Conservation (phyloP, 2,329 filamentous ascomycete genomes). For the Diaporthe vexans region DNA sequence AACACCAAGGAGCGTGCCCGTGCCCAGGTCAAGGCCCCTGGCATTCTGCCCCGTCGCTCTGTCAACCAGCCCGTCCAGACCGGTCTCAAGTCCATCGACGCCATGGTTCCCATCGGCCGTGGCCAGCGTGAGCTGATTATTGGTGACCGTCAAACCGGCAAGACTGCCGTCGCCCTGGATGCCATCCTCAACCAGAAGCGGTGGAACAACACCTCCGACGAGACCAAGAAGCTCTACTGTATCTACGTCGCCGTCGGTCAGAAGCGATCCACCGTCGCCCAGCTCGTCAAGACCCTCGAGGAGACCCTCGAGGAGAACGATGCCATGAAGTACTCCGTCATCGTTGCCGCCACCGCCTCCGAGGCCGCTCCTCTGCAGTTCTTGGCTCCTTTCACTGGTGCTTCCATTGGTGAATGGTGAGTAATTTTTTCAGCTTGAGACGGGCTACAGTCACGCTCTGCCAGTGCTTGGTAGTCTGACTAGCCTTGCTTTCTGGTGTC, state of each 20-base stretch:
- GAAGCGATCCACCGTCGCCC: slow-evolving; percentile 99
- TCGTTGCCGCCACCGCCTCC: slow-evolving; percentile 96
- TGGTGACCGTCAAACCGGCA: slow-evolving; percentile 99
- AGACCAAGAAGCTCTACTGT: slow-evolving; percentile 99
- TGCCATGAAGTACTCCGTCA: slow-evolving; percentile 96
- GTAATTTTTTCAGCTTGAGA: background rate
- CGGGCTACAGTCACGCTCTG: too few relatives aligned
- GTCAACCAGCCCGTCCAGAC: slow-evolving; percentile 99
- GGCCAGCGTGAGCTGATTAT: slow-evolving; percentile 99
- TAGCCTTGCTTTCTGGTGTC: too few relatives aligned
- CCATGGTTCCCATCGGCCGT: slow-evolving; percentile 99
- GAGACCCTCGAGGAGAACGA: slow-evolving; percentile 99
- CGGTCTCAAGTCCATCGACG: slow-evolving; percentile 98
- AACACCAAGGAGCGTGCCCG: slow-evolving; percentile 92
- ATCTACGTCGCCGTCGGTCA: slow-evolving; percentile 99
- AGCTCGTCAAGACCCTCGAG: slow-evolving; percentile 99
- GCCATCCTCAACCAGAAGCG: slow-evolving; percentile 99
- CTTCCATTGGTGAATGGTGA: background rate
- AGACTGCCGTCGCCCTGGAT: slow-evolving; percentile 98
- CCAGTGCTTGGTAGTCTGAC: too few relatives aligned
- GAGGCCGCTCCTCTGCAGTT: slow-evolving; percentile 97
- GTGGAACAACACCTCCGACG: slow-evolving; percentile 90
- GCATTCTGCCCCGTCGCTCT: slow-evolving; percentile 96
- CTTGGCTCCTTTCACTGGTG: slow-evolving; percentile 88
- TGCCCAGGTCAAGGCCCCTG: slow-evolving; percentile 98